Percentiles rank a stretch among this genome's conserved stretches.
Conservation (phyloP, 2,329 filamentous ascomycete species). For the Thielaviopsis populi region DNA sequence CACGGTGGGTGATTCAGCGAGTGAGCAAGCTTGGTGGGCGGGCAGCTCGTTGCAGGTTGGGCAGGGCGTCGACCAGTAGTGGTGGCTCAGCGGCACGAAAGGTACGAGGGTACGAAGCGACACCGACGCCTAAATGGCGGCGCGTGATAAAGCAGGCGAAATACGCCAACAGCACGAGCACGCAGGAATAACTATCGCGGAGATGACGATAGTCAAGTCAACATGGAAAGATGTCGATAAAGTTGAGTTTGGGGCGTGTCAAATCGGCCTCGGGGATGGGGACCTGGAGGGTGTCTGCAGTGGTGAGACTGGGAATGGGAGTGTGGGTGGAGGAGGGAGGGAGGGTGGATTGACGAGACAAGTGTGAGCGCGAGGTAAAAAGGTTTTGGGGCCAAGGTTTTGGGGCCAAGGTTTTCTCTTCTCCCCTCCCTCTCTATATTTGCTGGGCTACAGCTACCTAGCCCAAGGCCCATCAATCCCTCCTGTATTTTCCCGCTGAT, state of each 20-base stretch:
- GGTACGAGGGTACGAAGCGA: not conserved
- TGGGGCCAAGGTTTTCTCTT: conserved; percentile 4
- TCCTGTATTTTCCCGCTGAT: not conserved
- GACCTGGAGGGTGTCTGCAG: conserved; percentile 17
- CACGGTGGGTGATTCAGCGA: no score
- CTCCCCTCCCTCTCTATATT: conserved; percentile 8
- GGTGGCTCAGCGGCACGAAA: not conserved
- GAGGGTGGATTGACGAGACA: conserved; percentile 14
- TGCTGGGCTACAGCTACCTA: not conserved
- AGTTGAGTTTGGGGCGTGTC: conserved; percentile 16
- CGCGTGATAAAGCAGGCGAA: not conserved
- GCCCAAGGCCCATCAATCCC: not conserved
- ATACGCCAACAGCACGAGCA: not conserved
- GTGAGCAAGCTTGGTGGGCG: not conserved
- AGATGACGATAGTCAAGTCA: conserved; percentile 11
- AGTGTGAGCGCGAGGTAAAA: conserved; percentile 7
- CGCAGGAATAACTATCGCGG: not conserved
- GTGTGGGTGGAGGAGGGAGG: conserved; percentile 16
- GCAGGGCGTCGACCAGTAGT: conserved; percentile 1
- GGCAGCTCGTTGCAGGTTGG: not conserved
- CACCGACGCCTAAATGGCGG: conserved; percentile 1
- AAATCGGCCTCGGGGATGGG: conserved; percentile 13
- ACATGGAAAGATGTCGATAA: conserved; percentile 9
- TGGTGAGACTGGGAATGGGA: conserved; percentile 17
- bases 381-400: not conserved